Conservation (phyloP, 805 yeast species). For the Metschnikowia similis region DNA sequence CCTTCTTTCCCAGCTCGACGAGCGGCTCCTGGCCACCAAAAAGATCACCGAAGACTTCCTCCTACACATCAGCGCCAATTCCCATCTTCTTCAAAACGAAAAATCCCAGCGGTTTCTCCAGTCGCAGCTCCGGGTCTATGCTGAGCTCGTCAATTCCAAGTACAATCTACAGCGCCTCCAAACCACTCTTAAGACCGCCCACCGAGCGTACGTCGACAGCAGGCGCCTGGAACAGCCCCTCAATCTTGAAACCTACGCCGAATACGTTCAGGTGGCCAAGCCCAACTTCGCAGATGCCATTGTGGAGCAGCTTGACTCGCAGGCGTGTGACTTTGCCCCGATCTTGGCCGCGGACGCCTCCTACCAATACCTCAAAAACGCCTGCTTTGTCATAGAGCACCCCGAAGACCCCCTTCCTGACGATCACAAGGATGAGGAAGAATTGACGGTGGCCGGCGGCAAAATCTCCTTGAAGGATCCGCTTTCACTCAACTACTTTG, state of each 20-base stretch:
- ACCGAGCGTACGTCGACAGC: slow-evolving; percentile 7
- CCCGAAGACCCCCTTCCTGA: slow-evolving; percentile 64
- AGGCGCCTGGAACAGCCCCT: slow-evolving; percentile 12
- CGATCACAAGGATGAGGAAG: slow-evolving; percentile 52
- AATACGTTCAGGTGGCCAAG: slow-evolving; percentile 4
- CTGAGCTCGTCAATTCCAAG: slow-evolving; percentile 9
- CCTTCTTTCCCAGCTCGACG: slow-evolving; percentile 12
- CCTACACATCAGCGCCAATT: slow-evolving; percentile 4
- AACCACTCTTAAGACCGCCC: slow-evolving; percentile 9
- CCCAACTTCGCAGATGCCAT: slow-evolving; percentile 14
- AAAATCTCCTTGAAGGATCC: slow-evolving; percentile 67
- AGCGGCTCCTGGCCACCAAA: slow-evolving; percentile 5
- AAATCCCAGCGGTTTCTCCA: slow-evolving; percentile 5
- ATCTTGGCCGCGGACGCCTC: slow-evolving; percentile 8
- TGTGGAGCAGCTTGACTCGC: slow-evolving; percentile 2
- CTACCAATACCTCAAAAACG: slow-evolving; percentile 34
- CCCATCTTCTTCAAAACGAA: slow-evolving; percentile 9
- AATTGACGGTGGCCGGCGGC: slow-evolving; percentile 65
- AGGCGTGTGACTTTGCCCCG: background rate
- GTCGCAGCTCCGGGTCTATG: slow-evolving; percentile 9
- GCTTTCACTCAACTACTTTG: slow-evolving; percentile 49
- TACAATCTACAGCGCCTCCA: slow-evolving; percentile 10
- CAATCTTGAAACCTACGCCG: slow-evolving; percentile 10
- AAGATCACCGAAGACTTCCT: slow-evolving; percentile 11
- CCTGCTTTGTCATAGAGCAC: slow-evolving; percentile 46